These are phyloP conservation scores for Scytalidium sp. DNA, from an alignment of 2,329 filamentous ascomycete genomes.

Conservation along the genomic window DNA sequence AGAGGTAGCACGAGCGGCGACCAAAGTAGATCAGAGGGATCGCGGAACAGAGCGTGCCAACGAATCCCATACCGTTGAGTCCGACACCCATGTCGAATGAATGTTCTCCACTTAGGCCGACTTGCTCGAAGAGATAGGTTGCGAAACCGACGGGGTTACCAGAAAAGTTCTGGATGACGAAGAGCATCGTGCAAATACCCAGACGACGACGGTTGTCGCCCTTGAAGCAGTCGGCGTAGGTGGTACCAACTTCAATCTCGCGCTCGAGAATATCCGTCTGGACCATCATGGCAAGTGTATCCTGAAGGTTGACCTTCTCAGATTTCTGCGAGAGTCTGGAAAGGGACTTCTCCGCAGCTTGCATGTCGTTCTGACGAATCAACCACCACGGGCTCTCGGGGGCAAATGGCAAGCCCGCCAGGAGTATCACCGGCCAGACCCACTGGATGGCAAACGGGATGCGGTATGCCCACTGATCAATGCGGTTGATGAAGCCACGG, in stretches of 20 bases:
- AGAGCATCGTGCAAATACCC: constrained; percentile 59
- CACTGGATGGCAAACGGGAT: constrained; percentile 27
- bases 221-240: constrained; percentile 80
- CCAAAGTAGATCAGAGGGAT: constrained; percentile 42
- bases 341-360: constrained; percentile 39
- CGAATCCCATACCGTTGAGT: constrained; percentile 46
- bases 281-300: constrained; percentile 89
- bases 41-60: constrained; percentile 50
- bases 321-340: constrained; percentile 27
- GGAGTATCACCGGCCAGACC: constrained; percentile 44
- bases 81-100: constrained; percentile 57
- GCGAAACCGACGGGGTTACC: constrained; percentile 64
- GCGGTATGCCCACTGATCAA: constrained; percentile 22
- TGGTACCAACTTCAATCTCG: constrained; percentile 63
- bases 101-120: constrained; percentile 48
- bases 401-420: constrained; percentile 38
- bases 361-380: constrained; percentile 32
- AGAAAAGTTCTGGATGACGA: constrained; percentile 58
- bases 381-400: constrained; percentile 51
- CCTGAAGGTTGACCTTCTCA: constrained; percentile 50
- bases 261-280: constrained; percentile 82
- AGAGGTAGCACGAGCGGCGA: constrained; percentile 46
- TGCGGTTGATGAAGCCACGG: constrained; percentile 19
- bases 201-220: constrained; percentile 76
- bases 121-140: constrained; percentile 60